A percentile compares a stretch with the other conserved stretches of the same genome.
These are phyloP conservation scores for Hapsidospora chrysogenum DNA, from an alignment of 495 filamentous ascomycete species.

Conservation along the genomic window DNA sequence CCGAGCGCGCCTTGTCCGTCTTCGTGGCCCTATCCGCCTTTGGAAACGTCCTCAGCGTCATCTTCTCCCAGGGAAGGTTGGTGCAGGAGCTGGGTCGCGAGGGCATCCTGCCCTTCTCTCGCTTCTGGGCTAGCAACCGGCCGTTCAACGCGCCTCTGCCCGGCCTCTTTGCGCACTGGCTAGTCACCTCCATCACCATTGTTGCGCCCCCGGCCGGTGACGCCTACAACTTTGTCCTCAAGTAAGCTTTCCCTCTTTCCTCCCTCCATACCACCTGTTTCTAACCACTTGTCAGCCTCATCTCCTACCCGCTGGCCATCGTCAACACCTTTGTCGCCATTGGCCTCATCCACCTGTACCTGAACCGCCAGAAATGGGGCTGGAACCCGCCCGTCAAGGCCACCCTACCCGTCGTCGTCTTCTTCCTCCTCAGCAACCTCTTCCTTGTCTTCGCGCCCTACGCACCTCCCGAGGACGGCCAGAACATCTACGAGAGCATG, in stretches of 20 bases:
- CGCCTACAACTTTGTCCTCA: slow-evolving; percentile 46
- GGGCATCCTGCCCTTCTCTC: slow-evolving; percentile 43
- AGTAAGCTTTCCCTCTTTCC: slow-evolving; percentile 22
- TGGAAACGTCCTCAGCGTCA: slow-evolving; percentile 53
- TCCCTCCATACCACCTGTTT: too few species aligned
- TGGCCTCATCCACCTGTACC: slow-evolving; percentile 39
- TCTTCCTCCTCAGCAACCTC: slow-evolving; percentile 31
- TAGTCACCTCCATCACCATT: slow-evolving; percentile 43
- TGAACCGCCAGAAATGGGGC: slow-evolving; percentile 22
- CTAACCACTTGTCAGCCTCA: too few species aligned
- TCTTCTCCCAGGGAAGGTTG: slow-evolving; percentile 51
- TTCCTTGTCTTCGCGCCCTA: slow-evolving; percentile 29
- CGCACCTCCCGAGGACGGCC: slow-evolving; percentile 21
- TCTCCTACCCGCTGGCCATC: slow-evolving; percentile 43
- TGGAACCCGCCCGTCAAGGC: slow-evolving; percentile 28
- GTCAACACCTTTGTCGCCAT: slow-evolving; percentile 41
- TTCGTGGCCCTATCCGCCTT: slow-evolving; percentile 59
- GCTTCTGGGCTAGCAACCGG: slow-evolving; percentile 46
- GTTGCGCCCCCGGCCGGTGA: slow-evolving; percentile 46
- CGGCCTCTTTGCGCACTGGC: slow-evolving; percentile 44
- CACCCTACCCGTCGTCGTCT: slow-evolving; percentile 23
- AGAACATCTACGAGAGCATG: slow-evolving; percentile 22
- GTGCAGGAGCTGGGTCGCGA: slow-evolving; percentile 51
- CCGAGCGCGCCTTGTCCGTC: slow-evolving; percentile 43
- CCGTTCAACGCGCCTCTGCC: slow-evolving; percentile 45